Conservation (phyloP, 805 yeast species). For the Metschnikowia kofuensis region DNA sequence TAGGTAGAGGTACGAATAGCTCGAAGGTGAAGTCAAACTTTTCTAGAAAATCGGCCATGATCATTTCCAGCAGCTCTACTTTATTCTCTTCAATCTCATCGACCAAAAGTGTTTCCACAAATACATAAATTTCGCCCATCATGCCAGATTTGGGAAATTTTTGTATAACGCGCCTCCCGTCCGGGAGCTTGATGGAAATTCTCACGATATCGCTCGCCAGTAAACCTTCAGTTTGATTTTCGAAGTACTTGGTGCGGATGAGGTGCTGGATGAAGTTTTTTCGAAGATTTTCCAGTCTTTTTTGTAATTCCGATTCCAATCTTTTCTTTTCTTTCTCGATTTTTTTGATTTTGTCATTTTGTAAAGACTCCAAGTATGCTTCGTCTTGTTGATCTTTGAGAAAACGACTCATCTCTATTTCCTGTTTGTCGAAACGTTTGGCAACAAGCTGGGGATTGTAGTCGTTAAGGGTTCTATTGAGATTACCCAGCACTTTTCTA, state of each 20-base stretch:
- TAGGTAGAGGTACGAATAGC: constrained; percentile 42
- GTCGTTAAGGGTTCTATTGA: constrained; percentile 24
- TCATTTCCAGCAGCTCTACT: constrained; percentile 3
- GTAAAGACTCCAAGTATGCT: constrained; percentile 39
- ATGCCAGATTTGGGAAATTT: constrained; percentile 40
- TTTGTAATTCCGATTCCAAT: constrained; percentile 8
- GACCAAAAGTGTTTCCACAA: constrained; percentile 41
- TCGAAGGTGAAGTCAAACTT: constrained; percentile 34
- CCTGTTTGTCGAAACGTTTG: constrained; percentile 37
- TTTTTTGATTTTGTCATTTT: constrained; percentile 54
- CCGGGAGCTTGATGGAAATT: constrained; percentile 54
- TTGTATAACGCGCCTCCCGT: constrained; percentile 49
- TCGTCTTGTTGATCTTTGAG: constrained; percentile 42
- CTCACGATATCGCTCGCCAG: constrained; percentile 18
- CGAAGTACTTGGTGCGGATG: constrained; percentile 14
- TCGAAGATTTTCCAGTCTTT: constrained; percentile 11
- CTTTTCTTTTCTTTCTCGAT: constrained; percentile 34
- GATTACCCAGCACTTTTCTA: constrained; percentile 23
- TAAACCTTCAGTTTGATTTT: constrained; percentile 5
- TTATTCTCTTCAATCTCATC: constrained; percentile 15
- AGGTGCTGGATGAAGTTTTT: constrained; percentile 21
- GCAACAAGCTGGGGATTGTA: constrained; percentile 40
- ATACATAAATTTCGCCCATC: constrained; percentile 47
- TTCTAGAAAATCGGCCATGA: constrained; percentile 20
- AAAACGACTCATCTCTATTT: constrained; percentile 37